These are phyloP conservation scores for Mucor racemosus DNA, from an alignment of 371 early-diverging fungal species.

Conservation along the genomic window DNA sequence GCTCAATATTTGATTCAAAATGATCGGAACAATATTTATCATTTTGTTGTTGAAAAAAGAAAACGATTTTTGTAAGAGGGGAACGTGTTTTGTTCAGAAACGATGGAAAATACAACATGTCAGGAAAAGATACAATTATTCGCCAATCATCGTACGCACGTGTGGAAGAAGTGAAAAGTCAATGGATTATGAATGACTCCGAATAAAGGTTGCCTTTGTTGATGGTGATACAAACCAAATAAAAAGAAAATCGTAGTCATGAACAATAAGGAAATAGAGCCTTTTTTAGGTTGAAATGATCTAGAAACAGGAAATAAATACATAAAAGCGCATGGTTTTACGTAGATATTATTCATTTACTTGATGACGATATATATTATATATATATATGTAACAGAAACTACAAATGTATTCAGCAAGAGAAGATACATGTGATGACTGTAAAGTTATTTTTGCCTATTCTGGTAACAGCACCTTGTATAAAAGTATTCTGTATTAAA, in stretches of 20 bases:
- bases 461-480: background rate
- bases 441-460: background rate
- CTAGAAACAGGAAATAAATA: background rate
- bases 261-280: background rate
- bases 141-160: conserved; percentile 25
- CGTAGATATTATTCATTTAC: background rate
- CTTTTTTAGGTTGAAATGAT: background rate
- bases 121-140: background rate
- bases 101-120: conserved; percentile 5
- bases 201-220: conserved; percentile 1
- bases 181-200: conserved; percentile 21
- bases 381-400: background rate
- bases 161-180: conserved; percentile 13
- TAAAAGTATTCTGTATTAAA: background rate
- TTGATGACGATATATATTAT: background rate
- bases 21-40: background rate
- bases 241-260: background rate
- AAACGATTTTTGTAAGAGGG: conserved; percentile 12
- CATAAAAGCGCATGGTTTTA: background rate
- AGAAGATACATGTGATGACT: background rate
- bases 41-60: background rate
- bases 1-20: background rate
- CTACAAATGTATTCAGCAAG: too few relatives aligned
- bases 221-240: background rate
- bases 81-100: conserved; percentile 20